Evolutionary conservation across 2,329 filamentous ascomycete species (phyloP), one percentile per base, ranked within the genome.

Genomic region (Diaporthe eres): DNA sequence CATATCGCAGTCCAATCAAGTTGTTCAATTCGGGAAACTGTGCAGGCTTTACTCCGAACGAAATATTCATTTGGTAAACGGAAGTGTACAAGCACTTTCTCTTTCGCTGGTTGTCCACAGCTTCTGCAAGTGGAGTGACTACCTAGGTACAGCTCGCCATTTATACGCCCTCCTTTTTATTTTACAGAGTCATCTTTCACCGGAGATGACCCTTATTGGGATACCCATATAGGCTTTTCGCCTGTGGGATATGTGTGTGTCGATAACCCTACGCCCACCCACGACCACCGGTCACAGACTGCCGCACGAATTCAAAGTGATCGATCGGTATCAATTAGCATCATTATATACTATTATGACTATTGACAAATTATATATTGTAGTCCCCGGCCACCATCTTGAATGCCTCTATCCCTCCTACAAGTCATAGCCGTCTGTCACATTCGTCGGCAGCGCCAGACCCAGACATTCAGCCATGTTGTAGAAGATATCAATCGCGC

Each of bases 401-500:
- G 13, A 25, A 25, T 39, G n/a, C 22, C 13, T 34, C 34, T 10
- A 10, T 7, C 22, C 17, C 42, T 34, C 17, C 34, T 42, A 42
- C 34, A 12, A 28, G 3, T 19, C 49, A 42, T 70, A 70, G 1
- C 72, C 72, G 31, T 37, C 28, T 7, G 72, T 74, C 19, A 74
- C 53, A 44, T 84, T 82, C n/a, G 76, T 81, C 4, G 81, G 80
- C 19, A 84, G 81, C 2, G 79, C 85, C 57, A 93, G 84, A 63
- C 93, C 93, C 73, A 94, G 85, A 80, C 92, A 94, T 78, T 88
- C 88, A 19, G 93, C 91, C 81, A 95, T 94, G 83, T 92, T 92
- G 85, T 92, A 95, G 80, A 95, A 95, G 78, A 95, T 87, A 77
- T 95, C 93, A 61, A 94, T 89, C 81, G 92, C 94, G 83, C 87